Evolutionary conservation across 495 filamentous ascomycete genomes (phyloP).

Genomic region (Peziza echinospora): DNA sequence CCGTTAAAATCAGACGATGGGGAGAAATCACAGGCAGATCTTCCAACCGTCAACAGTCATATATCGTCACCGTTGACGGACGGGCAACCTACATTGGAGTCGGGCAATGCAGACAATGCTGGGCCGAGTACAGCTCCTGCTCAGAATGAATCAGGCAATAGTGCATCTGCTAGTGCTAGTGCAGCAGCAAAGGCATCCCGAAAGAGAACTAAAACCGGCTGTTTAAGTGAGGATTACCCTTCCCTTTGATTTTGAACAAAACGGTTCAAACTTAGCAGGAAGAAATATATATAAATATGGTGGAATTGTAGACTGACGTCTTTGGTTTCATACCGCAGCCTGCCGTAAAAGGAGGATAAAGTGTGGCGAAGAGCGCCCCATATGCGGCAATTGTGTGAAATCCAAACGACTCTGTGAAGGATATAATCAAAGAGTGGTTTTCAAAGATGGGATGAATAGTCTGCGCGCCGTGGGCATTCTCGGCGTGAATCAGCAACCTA

Average conservation of each 20-base stretch:
- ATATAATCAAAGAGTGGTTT: slow-evolving; percentile 78
- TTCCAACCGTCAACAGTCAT: no score
- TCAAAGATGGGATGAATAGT: slow-evolving; percentile 54
- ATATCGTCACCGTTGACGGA: no score
- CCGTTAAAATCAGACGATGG: no score
- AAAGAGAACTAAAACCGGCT: slow-evolving; percentile 90
- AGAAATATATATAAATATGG: slow-evolving; percentile 1
- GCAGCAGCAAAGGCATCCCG: slow-evolving; percentile 22
- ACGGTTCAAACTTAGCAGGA: neutral
- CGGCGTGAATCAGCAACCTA: slow-evolving; percentile 29
- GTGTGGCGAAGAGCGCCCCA: slow-evolving; percentile 86
- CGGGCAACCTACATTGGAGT: neutral
- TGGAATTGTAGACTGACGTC: no score
- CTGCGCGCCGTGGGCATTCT: slow-evolving; percentile 14
- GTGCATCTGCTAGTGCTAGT: neutral
- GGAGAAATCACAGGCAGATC: no score
- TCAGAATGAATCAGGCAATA: neutral
- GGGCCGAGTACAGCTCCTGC: neutral
- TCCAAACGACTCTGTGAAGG: slow-evolving; percentile 87
- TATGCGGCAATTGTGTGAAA: slow-evolving; percentile 80
- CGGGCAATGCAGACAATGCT: neutral
- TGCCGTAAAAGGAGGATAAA: slow-evolving; percentile 92
- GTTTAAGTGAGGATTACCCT: slow-evolving; percentile 45
- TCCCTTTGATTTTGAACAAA: slow-evolving; percentile 1
- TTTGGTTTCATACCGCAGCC: slow-evolving; percentile 30